Percentiles rank a stretch among this genome's conserved stretches.
Evolutionary conservation across 2,329 filamentous ascomycete genomes (phyloP).

Genomic region (Pseudocercospora musae): DNA sequence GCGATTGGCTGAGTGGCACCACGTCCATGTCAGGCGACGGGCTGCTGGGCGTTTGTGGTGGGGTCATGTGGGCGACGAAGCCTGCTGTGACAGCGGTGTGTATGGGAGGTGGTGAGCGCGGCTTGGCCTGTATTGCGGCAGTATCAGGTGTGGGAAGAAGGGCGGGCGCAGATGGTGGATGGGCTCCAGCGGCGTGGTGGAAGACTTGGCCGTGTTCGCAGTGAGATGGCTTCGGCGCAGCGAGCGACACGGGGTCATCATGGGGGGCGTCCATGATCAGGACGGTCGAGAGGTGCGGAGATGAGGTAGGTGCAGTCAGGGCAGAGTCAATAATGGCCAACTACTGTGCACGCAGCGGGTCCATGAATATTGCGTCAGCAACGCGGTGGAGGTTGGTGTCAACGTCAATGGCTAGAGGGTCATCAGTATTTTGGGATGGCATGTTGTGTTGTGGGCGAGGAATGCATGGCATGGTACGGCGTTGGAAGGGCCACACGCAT

Average conservation of each 20-base stretch:
- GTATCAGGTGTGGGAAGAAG: slow-evolving; percentile 1
- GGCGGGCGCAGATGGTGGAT: slow-evolving; percentile 11
- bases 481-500: neutral
- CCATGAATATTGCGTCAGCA: neutral
- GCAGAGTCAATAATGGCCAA: neutral
- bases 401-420: neutral
- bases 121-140: slow-evolving; percentile 5
- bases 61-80: slow-evolving; percentile 24
- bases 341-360: neutral
- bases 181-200: slow-evolving; percentile 4
- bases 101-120: slow-evolving; percentile 8
- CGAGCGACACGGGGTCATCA: neutral
- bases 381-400: neutral
- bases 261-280: no score
- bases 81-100: slow-evolving; percentile 17
- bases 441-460: slow-evolving; percentile 2
- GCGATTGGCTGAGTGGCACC: slow-evolving; percentile 43
- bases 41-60: slow-evolving; percentile 21
- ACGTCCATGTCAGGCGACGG: slow-evolving; percentile 11
- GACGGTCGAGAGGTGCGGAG: neutral
- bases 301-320: neutral
- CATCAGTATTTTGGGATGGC: neutral
- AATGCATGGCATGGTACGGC: slow-evolving; percentile 4
- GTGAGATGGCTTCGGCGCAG: slow-evolving; percentile 5
- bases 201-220: slow-evolving; percentile 6